Percentiles rank a stretch among this genome's conserved stretches.
Evolutionary conservation across 2,329 filamentous ascomycete species (phyloP).

Genomic region (Parafenestella ontariensis): DNA sequence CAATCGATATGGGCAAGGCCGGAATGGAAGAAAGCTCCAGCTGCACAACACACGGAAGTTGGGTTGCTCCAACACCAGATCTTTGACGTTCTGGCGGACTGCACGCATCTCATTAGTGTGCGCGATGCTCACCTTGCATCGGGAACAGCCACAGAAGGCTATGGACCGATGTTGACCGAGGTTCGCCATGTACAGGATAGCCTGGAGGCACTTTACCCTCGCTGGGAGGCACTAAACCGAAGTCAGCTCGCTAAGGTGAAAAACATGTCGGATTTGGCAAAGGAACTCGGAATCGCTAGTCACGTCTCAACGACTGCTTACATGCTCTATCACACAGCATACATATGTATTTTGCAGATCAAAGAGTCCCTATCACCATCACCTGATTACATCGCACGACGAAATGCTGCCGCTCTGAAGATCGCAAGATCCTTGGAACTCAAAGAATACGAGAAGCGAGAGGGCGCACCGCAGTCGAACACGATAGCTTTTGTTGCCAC

Average conservation of each 20-base stretch:
- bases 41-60: constrained; percentile 10
- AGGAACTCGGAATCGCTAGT: constrained; percentile 24
- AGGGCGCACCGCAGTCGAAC: constrained; percentile 26
- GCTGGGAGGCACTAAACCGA: constrained; percentile 25
- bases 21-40: constrained; percentile 33
- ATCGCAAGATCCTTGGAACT: constrained; percentile 30
- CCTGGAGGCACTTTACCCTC: constrained; percentile 15
- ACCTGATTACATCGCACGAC: constrained; percentile 13
- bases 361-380: constrained; percentile 26
- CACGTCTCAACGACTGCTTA: constrained; percentile 28
- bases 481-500: constrained; percentile 35
- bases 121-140: constrained; percentile 11
- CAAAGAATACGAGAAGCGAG: constrained; percentile 23
- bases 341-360: constrained; percentile 30
- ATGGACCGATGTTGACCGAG: constrained; percentile 12
- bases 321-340: constrained; percentile 34
- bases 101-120: constrained; percentile 25
- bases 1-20: constrained; percentile 27
- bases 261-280: constrained; percentile 8
- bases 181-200: constrained; percentile 6
- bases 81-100: constrained; percentile 33
- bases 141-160: not conserved
- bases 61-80: constrained; percentile 27
- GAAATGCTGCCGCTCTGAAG: constrained; percentile 24
- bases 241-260: constrained; percentile 5